Evolutionary conservation across 2,329 filamentous ascomycete genomes (phyloP), one percentile per base, ranked within the genome.

Genomic region (Pestalotiopsis sp.): DNA sequence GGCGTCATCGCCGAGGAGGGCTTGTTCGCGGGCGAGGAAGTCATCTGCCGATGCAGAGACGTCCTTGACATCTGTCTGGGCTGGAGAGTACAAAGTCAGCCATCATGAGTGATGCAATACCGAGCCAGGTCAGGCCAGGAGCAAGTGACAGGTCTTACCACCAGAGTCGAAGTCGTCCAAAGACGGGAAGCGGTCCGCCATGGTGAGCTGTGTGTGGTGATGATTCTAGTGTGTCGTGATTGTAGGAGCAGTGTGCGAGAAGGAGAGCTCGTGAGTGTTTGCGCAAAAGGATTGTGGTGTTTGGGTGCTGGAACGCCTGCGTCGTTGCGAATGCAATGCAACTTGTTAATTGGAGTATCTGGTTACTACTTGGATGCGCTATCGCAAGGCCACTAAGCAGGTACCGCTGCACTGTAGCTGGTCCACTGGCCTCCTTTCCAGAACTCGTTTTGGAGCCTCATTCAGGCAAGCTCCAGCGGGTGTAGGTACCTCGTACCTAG

Each of bases 21-120:
- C 96, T 78, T 94, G 93, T 84, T 99, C 96, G 74, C 95, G 93
- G 71, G 93, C 91, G 63, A 98, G 89, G 80, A 99, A 98, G 82
- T 97, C 94, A 77, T 93, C 90, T 71, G 89, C 86, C 39, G 91
- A 90, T 38, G 88, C 85, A 11, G 87, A 84, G 71, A 89, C 81
- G 68, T 84, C 85, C 81, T 85, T 87, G 78, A 87, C 85, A 73
- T 89, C 89, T 68, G 91, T 91, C 83, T 93, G 90, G 78, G 90
- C 93, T 92, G 82, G 72, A 69, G 70, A 41, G 27, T 25, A 12
- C 20, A 52, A 6, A 67, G 60, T 65, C 7, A 64, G 60, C 38
- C 14, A 38, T n/a, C 36, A 36, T 9, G 6, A 13, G 36, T 31
- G 56, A 39, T 59, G 52, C 56, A 11, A 60, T 56, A 27, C 25